Evolutionary conservation across 1,139 yeast genomes (phyloP), one percentile per base, ranked within the genome.

Genomic region (Yamadazyma atmosphaerica): DNA sequence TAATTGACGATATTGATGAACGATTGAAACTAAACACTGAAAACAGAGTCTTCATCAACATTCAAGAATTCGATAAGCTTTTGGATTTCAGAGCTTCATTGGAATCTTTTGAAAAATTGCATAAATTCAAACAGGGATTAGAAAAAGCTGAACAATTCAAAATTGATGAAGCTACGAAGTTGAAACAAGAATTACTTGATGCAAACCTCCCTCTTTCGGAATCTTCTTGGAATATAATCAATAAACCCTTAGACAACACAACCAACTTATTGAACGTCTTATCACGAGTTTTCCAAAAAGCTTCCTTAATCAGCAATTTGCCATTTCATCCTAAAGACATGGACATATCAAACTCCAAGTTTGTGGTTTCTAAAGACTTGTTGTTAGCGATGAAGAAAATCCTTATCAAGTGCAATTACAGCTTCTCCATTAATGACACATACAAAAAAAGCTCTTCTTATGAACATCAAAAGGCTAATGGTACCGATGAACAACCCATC

Each of bases 401-500:
- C 4, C 47, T 59, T 26, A 56, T 60, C 33, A 69, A 70, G 38
- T 57, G 64, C 12, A 58, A 52, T 16, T 60, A 54, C 34, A 69
- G 72, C 37, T 70, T 76, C 38, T 60, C 74, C 0, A 16, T 37
- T n/a, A 47, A 57, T 4, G 65, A 61, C 2, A 86, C 81, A 7
- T 28, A 28, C n/a, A 16, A 15, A 28, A 28, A 28, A 12, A 54
- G 65, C 1, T 64, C 74, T 1, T 55, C 69, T 0, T 62, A 50
- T n/a, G 31, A 28, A 7, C 17, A 28, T n/a, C 8, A 6, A 16
- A 49, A 47, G 16, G 43, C 46, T 13, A 32, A 40, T 4, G 52
- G 43, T 8, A 43, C 41, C 1, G 46, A 39, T 8, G 53, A 46
- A 31, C 48, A 44, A 3, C 42, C 28, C 38, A 40, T 18, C 47